These are phyloP conservation scores for Trichoderma polysporum DNA, from an alignment of 2,329 filamentous ascomycete species.

Conservation along the genomic window DNA sequence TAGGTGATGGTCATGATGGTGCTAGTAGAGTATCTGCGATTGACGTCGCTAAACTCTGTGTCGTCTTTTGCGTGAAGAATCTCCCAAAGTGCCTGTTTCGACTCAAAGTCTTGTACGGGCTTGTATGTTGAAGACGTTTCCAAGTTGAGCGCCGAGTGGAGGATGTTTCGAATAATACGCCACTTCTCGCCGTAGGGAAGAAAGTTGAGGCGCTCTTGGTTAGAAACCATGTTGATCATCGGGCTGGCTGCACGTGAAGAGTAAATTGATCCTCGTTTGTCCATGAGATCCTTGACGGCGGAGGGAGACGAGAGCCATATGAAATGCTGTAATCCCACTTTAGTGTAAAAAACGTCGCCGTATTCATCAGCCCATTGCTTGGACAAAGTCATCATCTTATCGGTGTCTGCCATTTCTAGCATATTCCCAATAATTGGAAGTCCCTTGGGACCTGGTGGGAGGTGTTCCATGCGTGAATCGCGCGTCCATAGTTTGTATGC, in stretches of 20 bases:
- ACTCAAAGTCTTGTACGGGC: constrained; percentile 27
- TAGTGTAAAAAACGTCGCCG: constrained; percentile 50
- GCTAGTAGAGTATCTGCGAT: constrained; percentile 25
- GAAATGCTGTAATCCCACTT: constrained; percentile 48
- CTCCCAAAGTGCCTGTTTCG: constrained; percentile 22
- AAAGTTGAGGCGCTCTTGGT: constrained; percentile 19
- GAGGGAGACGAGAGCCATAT: constrained; percentile 47
- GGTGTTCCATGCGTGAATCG: constrained; percentile 5
- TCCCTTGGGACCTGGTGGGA: constrained; percentile 27
- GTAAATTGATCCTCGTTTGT: constrained; percentile 50
- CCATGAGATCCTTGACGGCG: constrained; percentile 52
- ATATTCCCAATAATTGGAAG: constrained; percentile 28
- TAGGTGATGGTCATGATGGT: constrained; percentile 27
- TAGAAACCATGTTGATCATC: constrained; percentile 20
- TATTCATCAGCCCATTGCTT: constrained; percentile 54
- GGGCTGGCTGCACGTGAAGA: constrained; percentile 40
- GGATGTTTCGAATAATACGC: constrained; percentile 11
- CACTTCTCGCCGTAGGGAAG: constrained; percentile 18
- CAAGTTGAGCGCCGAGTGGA: constrained; percentile 20
- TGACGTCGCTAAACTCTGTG: constrained; percentile 23
- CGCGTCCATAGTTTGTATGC: constrained; percentile 5
- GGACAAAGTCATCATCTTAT: constrained; percentile 30
- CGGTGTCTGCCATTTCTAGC: constrained; percentile 31
- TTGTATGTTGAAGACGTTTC: constrained; percentile 22
- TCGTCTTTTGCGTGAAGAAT: constrained; percentile 13